Base-by-base conservation (phyloP, 1,139 yeast genomes). In the Magnusiomyces sp. region DNA sequence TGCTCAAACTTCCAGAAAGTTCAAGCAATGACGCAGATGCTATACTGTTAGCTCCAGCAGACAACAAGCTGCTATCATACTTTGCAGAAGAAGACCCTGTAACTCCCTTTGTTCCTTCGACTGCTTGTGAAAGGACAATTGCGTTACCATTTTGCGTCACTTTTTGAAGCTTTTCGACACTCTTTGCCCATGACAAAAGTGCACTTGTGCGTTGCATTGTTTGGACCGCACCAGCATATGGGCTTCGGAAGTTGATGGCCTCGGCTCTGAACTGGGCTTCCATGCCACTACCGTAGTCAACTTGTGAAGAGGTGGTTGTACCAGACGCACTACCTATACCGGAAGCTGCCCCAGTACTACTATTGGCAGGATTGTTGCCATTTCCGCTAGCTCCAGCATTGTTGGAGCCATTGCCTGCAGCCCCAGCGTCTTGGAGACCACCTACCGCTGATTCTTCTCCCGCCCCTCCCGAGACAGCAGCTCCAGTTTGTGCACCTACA, bases 101-200 rank as follows among this genome's bases (percentile, higher is more conserved):
- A n/a, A n/a, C n/a, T n/a, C n/a, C n/a, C n/a, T n/a, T n/a, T n/a
- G n/a, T n/a, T n/a, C n/a, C n/a, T n/a, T n/a, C n/a, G n/a, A n/a
- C n/a, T n/a, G n/a, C n/a, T n/a, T n/a, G n/a, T n/a, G n/a, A n/a
- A n/a, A n/a, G n/a, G n/a, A n/a, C n/a, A n/a, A n/a, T n/a, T n/a
- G n/a, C n/a, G n/a, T n/a, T n/a, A n/a, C 44, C 44, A 11, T 17
- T 29, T 17, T 41, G 36, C 27, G 44, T 41, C 23, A 17, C 16
- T 31, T 41, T 16, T 20, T 41, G 44, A n/a, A 41, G 36, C n/a
- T 19, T 11, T 9, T n/a, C 36, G 7, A 41, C 44, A 10, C 36
- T 31, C 34, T 31, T 29, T 11, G 44, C 44, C 44, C 44, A 41
- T 6, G 23, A 29, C 6, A 41, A 23, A 27, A 41, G 34, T n/a